Percentiles rank a stretch among this genome's conserved stretches.
Conservation (phyloP, 768 basidiomycete genomes). For the Crucibulum laeve region DNA sequence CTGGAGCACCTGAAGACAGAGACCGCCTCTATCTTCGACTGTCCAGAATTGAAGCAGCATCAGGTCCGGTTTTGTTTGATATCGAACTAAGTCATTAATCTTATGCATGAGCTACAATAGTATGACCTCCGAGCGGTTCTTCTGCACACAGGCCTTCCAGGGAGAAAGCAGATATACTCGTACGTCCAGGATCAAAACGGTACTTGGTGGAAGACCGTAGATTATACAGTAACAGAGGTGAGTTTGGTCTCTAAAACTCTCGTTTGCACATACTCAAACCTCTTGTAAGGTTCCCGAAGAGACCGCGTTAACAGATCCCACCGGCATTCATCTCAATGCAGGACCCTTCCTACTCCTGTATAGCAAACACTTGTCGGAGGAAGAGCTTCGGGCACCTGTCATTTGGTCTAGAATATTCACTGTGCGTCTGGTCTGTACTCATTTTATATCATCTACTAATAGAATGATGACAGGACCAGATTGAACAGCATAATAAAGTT, state of each 20-base stretch:
- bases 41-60: slow-evolving; percentile 59
- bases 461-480: slow-evolving; percentile 20
- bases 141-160: slow-evolving; percentile 73
- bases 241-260: not conserved
- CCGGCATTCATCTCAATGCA: slow-evolving; percentile 70
- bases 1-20: slow-evolving; percentile 41
- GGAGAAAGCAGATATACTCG: slow-evolving; percentile 73
- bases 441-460: not conserved
- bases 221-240: slow-evolving; percentile 65
- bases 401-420: slow-evolving; percentile 32
- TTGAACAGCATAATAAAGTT: slow-evolving; percentile 29
- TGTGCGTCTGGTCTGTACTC: slow-evolving; percentile 16
- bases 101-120: slow-evolving; percentile 26
- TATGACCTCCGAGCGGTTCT: slow-evolving; percentile 80
- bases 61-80: slow-evolving; percentile 33
- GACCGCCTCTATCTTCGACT: slow-evolving; percentile 46
- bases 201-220: slow-evolving; percentile 80
- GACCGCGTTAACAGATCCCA: slow-evolving; percentile 59
- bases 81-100: not conserved
- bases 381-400: slow-evolving; percentile 28
- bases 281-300: slow-evolving; percentile 62
- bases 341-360: slow-evolving; percentile 82
- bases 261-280: slow-evolving; percentile 1
- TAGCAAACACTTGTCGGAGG: slow-evolving; percentile 34
- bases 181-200: slow-evolving; percentile 63